Base-by-base conservation (phyloP, 768 basidiomycete species). In the Kwoniella dejecticola region DNA sequence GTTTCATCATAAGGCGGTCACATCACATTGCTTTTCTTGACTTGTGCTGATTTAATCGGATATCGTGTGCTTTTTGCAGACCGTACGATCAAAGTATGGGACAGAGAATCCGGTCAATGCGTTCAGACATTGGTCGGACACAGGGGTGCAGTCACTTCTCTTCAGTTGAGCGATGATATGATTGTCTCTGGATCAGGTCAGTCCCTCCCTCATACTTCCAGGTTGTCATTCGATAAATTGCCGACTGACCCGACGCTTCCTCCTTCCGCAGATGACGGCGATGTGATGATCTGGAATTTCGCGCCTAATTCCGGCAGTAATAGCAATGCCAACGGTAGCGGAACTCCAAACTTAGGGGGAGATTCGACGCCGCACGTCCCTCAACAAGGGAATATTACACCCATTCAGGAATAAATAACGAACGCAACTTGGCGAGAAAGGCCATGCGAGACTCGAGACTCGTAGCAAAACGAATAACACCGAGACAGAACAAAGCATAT, bases 101-200 rank as follows among this genome's bases (percentile, higher is more conserved):
- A 88, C 58, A 85, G 89, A 55, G 93, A 97, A 66, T 87, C 92
- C 64, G 90, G 89, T 15, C 85, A 84, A 55, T 96, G 92, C 70
- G 88, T 86, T 5, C 84, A 90, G 36, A 99, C 95, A 0, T 83
- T 98, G 4, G 89, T 94, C 36, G 94, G 94, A 0, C 96, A 99
- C 74, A 86, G 90, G 41, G 93, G 90, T 36, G 92, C 96, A 0
- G 94, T 98, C 53, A 95, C 90, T 30, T 92, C 90, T 75, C 79
- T 97, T 36, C 88, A 85, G 13, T 84, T 98, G 12, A 89, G 89
- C 1, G 94, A 97, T 77, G 95, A 97, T 78, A 92, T 94, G 80
- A 90, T 96, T 45, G 85, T 98, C 8, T 94, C 92, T n/a, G 93
- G 94, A 10, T 91, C 91, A 68, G 74, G 74, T 71, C 11, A 50